Percentiles rank a stretch among this genome's conserved stretches.
Evolutionary conservation across 257 asterid species (phyloP).

Genomic region (Lycium barbarum): DNA sequence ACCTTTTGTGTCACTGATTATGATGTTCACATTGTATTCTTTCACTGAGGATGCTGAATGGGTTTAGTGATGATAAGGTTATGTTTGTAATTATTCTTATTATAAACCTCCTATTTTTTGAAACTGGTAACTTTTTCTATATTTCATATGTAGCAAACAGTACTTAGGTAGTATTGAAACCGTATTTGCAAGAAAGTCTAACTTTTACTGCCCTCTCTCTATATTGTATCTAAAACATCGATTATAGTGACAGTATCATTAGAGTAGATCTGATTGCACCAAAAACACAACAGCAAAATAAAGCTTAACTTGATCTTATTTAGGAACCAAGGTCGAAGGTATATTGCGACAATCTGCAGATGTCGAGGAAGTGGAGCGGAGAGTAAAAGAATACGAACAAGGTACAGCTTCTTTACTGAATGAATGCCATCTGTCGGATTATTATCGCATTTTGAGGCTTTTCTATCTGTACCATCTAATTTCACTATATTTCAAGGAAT

Average conservation of each 20-base stretch:
- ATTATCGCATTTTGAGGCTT: background rate
- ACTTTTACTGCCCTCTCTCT: too few relatives aligned
- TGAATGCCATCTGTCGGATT: background rate
- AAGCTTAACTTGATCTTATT: too few relatives aligned
- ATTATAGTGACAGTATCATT: too few relatives aligned
- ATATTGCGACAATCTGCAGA: constrained; percentile 88
- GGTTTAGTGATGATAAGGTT: background rate
- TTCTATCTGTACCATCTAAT: constrained; percentile 26
- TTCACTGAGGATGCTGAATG: constrained; percentile 15
- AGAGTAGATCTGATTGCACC: too few relatives aligned
- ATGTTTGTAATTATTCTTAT: constrained; percentile 1
- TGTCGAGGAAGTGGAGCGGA: constrained; percentile 82
- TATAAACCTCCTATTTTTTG: constrained; percentile 25
- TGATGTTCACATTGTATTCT: constrained; percentile 4
- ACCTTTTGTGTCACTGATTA: background rate
- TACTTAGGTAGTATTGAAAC: too few relatives aligned
- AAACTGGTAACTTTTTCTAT: too few relatives aligned
- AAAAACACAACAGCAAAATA: too few relatives aligned
- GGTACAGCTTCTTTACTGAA: constrained; percentile 48
- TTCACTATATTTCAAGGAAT: background rate
- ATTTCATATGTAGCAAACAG: too few relatives aligned
- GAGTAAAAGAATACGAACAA: constrained; percentile 90
- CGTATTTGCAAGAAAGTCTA: too few relatives aligned
- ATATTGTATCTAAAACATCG: too few relatives aligned
- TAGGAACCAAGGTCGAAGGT: constrained; percentile 85